These are phyloP conservation scores for Gonium pectorale DNA, from an alignment of 139 green algal genomes.

Conservation along the genomic window DNA sequence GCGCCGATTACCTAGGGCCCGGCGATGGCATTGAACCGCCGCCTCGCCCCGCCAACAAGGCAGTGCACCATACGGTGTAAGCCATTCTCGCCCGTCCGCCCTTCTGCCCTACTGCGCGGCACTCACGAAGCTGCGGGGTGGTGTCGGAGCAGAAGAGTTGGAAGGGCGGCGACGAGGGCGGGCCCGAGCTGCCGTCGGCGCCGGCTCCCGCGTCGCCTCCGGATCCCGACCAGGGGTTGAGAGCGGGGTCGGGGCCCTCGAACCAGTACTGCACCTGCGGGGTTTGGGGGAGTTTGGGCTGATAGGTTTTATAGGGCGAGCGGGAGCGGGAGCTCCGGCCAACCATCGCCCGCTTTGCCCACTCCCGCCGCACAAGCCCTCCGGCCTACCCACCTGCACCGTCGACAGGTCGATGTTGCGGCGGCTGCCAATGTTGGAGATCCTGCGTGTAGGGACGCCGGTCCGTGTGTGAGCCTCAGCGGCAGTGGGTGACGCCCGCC, in stretches of 20 bases:
- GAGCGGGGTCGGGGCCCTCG: conserved; percentile 38
- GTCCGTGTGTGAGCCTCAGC: too few species aligned
- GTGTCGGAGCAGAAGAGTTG: conserved; percentile 48
- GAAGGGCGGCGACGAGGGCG: conserved; percentile 44
- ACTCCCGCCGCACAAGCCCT: too few species aligned
- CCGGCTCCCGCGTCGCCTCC: background rate
- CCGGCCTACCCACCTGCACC: conserved; percentile 17
- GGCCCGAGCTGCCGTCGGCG: conserved; percentile 13
- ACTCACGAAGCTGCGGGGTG: conserved; percentile 30
- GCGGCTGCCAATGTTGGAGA: conserved; percentile 63
- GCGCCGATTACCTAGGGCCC: too few species aligned
- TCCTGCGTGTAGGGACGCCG: conserved; percentile 44
- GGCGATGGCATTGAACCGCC: too few species aligned
- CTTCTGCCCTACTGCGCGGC: background rate
- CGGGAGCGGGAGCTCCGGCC: too few species aligned
- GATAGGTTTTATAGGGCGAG: too few species aligned
- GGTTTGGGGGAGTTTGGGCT: too few species aligned
- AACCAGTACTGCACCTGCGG: conserved; percentile 75
- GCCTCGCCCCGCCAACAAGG: too few species aligned
- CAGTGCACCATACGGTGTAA: too few species aligned
- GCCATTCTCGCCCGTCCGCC: background rate
- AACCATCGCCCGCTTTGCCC: too few species aligned
- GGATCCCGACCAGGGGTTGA: background rate
- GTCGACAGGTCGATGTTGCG: conserved; percentile 43
- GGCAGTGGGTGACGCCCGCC: too few species aligned